A percentile compares a stretch with the other conserved stretches of the same genome.
These are phyloP conservation scores for Elsinoe ampelina DNA, from an alignment of 2,329 filamentous ascomycete species.

Conservation along the genomic window DNA sequence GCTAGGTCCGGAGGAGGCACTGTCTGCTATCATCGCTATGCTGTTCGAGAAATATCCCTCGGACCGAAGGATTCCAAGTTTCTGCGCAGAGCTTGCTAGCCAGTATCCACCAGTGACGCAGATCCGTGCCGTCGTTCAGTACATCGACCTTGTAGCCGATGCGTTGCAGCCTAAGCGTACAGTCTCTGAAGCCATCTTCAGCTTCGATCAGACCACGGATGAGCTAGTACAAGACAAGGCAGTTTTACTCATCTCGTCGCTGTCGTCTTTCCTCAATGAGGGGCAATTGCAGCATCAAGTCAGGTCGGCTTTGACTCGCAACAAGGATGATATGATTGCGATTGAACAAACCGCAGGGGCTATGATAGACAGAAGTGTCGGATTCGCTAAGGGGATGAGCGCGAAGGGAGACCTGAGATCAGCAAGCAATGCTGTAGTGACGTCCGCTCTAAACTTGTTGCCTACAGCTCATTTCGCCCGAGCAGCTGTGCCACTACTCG, in stretches of 20 bases:
- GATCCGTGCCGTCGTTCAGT: conserved; percentile 61
- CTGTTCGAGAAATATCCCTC: conserved; percentile 79
- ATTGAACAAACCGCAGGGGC: conserved; percentile 29
- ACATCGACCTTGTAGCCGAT: conserved; percentile 66
- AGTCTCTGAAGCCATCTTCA: conserved; percentile 64
- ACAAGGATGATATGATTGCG: conserved; percentile 18
- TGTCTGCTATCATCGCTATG: conserved; percentile 81
- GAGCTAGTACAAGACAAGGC: neutral
- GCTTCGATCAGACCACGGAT: conserved; percentile 22
- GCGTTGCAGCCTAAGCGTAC: conserved; percentile 64
- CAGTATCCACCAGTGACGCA: conserved; percentile 67
- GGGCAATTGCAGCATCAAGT: conserved; percentile 38
- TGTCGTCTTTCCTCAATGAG: conserved; percentile 6
- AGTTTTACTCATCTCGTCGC: neutral
- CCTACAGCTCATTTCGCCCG: conserved; percentile 84
- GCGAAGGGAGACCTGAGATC: conserved; percentile 39
- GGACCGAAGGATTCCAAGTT: conserved; percentile 63
- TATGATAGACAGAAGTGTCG: conserved; percentile 28
- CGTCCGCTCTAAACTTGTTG: conserved; percentile 71
- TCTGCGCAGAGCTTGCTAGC: conserved; percentile 64
- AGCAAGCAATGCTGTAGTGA: conserved; percentile 54
- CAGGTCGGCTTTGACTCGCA: conserved; percentile 18
- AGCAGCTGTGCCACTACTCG: conserved; percentile 72
- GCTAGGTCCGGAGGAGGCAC: conserved; percentile 73
- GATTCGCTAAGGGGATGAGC: neutral